Conservation (phyloP, 2,329 filamentous ascomycete genomes). For the Talaromyces atroroseus region DNA sequence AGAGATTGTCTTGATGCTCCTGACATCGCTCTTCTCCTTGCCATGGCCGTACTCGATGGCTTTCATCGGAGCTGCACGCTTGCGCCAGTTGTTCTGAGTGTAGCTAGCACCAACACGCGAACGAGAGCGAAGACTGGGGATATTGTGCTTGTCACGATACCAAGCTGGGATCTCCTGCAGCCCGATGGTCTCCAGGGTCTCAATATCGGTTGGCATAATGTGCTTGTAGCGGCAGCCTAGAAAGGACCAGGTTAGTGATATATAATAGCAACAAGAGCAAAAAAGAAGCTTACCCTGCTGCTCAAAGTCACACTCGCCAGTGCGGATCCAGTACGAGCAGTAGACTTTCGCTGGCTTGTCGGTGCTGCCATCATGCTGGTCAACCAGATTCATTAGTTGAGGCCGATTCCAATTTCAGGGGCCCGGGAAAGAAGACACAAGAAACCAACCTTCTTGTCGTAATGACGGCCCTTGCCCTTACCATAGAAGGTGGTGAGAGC, state of each 20-base stretch:
- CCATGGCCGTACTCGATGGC: neutral
- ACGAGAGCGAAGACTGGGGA: conserved; percentile 25
- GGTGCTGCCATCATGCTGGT: conserved; percentile 18
- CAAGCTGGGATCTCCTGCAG: conserved; percentile 54
- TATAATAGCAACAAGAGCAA: neutral
- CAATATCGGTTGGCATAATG: conserved; percentile 70
- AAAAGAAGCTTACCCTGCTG: conserved; percentile 56
- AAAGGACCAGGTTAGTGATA: neutral
- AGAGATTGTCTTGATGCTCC: neutral
- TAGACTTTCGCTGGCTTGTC: conserved; percentile 59
- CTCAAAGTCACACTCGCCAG: conserved; percentile 75
- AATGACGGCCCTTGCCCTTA: conserved; percentile 1
- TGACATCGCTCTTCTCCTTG: conserved; percentile 7
- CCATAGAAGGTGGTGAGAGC: conserved; percentile 1
- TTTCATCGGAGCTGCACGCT: conserved; percentile 1
- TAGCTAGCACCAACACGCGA: neutral
- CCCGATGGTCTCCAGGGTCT: conserved; percentile 64
- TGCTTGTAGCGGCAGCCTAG: conserved; percentile 77
- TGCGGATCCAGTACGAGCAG: conserved; percentile 86
- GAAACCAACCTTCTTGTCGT: conserved; percentile 7
- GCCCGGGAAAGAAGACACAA: neutral
- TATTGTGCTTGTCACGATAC: conserved; percentile 47
- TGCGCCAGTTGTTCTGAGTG: conserved; percentile 15
- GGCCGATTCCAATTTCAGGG: conserved; percentile 1
- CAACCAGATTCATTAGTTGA: neutral